A percentile compares a stretch with the other conserved stretches of the same genome.
These are phyloP conservation scores for Hyphopichia pseudoburtonii DNA, from an alignment of 1,139 yeast species.

Conservation along the genomic window DNA sequence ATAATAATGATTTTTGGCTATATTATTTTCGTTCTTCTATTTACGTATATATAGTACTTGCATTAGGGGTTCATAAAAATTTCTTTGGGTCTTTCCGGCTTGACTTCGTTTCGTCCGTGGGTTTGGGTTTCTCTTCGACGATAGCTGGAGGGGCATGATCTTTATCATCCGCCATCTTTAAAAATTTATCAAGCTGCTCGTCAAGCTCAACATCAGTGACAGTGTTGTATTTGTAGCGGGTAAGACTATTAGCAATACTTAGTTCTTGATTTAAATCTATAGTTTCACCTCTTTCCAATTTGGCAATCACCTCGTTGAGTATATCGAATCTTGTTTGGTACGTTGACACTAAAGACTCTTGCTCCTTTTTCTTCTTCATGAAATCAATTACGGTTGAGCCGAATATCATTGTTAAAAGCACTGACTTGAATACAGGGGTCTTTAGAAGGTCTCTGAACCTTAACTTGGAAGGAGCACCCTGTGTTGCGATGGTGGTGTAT, in stretches of 20 bases:
- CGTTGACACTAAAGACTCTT: conserved; percentile 29
- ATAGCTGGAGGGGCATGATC: conserved; percentile 4
- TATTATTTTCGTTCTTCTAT: not conserved
- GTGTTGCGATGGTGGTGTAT: not conserved
- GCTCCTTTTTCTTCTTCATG: conserved; percentile 33
- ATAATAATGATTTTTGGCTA: conserved; percentile 1
- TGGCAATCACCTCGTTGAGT: conserved; percentile 29
- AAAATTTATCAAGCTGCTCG: conserved; percentile 36
- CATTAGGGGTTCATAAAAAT: not conserved
- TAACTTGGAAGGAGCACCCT: not conserved
- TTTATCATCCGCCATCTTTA: conserved; percentile 30
- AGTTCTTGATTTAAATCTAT: conserved; percentile 41
- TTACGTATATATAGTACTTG: not conserved
- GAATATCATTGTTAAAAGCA: conserved; percentile 37
- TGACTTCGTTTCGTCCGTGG: not conserved
- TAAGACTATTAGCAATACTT: conserved; percentile 35
- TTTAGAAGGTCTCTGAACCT: conserved; percentile 20
- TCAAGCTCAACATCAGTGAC: conserved; percentile 42
- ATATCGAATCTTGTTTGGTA: conserved; percentile 33
- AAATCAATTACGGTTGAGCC: conserved; percentile 43
- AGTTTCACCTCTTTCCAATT: conserved; percentile 29
- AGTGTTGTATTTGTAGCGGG: conserved; percentile 30
- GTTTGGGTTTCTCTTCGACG: not conserved
- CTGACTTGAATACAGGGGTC: conserved; percentile 40
- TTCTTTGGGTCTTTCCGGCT: not conserved